phyloP scores from a whole-genome alignment of 2,329 filamentous ascomycete genomes.

The Trichophyton simii region DNA sequence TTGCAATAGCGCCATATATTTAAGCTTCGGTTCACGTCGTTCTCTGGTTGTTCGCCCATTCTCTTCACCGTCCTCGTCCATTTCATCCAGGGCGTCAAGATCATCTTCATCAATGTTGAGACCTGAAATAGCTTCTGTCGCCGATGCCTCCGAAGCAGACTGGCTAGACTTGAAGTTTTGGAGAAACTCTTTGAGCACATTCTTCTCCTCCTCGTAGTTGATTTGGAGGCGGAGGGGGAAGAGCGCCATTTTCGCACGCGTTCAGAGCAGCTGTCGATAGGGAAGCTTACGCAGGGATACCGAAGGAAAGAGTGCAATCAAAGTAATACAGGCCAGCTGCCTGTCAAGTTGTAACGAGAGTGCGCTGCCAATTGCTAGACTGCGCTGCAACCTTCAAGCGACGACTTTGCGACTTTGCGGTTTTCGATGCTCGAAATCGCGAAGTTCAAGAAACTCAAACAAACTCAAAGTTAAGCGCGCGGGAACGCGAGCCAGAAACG shows the following conservation, averaged over 20 bases:
- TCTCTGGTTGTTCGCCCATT: constrained; percentile 16
- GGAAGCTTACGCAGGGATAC: neutral
- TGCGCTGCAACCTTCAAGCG: neutral
- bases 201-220: constrained; percentile 76
- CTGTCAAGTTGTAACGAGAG: neutral
- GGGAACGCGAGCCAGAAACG: constrained; percentile 2
- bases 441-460: neutral
- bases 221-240: constrained; percentile 65
- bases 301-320: neutral
- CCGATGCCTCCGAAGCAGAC: constrained; percentile 50
- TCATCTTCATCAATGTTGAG: constrained; percentile 81
- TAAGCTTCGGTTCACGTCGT: constrained; percentile 52
- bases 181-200: constrained; percentile 73
- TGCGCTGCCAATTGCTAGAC: neutral
- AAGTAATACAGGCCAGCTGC: no score
- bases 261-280: neutral
- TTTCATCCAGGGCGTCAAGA: constrained; percentile 80
- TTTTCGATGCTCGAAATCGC: neutral
- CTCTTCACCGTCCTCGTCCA: constrained; percentile 57
- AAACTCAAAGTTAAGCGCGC: neutral
- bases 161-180: constrained; percentile 68
- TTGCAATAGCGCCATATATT: constrained; percentile 82
- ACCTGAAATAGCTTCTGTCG: constrained; percentile 69
- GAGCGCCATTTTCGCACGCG: constrained; percentile 58
- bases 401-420: neutral